Percentiles rank a stretch among this genome's conserved stretches.
These are phyloP conservation scores for Apiospora hydei DNA, from an alignment of 2,329 filamentous ascomycete species.

Conservation along the genomic window DNA sequence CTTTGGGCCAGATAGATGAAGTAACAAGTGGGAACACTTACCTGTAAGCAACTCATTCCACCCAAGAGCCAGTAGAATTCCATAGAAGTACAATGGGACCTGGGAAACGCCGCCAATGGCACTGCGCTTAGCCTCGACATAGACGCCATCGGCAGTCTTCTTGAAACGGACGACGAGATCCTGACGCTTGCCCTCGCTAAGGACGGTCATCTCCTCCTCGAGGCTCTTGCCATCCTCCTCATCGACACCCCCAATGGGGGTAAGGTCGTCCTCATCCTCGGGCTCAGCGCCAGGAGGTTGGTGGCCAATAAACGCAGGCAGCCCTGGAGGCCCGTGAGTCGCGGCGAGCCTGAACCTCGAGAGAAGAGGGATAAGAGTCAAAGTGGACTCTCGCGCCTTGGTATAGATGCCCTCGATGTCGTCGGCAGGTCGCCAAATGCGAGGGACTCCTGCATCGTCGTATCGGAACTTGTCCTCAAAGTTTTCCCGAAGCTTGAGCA, in stretches of 20 bases:
- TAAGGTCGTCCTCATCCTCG: conserved; percentile 88
- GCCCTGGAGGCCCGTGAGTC: conserved; percentile 79
- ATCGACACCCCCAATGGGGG: conserved; percentile 91
- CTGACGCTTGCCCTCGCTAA: conserved; percentile 87
- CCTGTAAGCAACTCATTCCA: conserved; percentile 98
- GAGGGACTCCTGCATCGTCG: conserved; percentile 90
- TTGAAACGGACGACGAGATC: conserved; percentile 95
- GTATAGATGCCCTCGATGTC: conserved; percentile 98
- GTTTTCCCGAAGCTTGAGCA: conserved; percentile 95
- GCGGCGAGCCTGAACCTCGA: conserved; percentile 81
- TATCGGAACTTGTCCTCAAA: conserved; percentile 99
- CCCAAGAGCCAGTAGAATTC: conserved; percentile 85
- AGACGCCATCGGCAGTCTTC: conserved; percentile 97
- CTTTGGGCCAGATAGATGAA: not conserved
- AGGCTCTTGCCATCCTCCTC: conserved; percentile 93
- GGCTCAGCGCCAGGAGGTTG: conserved; percentile 77
- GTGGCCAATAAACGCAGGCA: conserved; percentile 82
- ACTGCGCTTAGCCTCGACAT: conserved; percentile 96
- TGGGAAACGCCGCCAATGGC: conserved; percentile 95
- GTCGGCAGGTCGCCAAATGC: conserved; percentile 95
- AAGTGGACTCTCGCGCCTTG: conserved; percentile 87
- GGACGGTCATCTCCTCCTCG: conserved; percentile 95
- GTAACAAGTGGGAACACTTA: conserved; percentile 55
- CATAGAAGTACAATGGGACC: conserved; percentile 94
- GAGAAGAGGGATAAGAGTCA: conserved; percentile 88